These are phyloP conservation scores for Thraustotheca clavata DNA, from an alignment of 352 stramenopile genomes.

Conservation along the genomic window DNA sequence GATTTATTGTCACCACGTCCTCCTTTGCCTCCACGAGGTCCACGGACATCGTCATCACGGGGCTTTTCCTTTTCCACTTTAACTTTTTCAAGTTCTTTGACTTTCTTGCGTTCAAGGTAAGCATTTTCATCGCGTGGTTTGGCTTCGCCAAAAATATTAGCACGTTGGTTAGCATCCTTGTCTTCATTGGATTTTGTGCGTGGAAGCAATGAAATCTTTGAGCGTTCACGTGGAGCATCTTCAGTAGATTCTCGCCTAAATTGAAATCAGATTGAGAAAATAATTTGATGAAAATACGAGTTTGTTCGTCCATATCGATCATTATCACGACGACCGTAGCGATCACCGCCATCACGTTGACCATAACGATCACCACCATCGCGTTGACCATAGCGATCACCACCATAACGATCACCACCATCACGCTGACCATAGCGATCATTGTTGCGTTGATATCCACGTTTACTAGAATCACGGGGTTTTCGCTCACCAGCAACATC, in stretches of 20 bases:
- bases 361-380: background rate
- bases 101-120: slow-evolving; percentile 61
- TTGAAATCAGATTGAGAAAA: background rate
- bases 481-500: slow-evolving; percentile 59
- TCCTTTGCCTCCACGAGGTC: slow-evolving; percentile 2
- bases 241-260: background rate
- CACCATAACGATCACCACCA: slow-evolving; percentile 14
- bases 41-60: background rate
- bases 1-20: background rate
- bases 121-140: slow-evolving; percentile 68
- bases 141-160: slow-evolving; percentile 76
- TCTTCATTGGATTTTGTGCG: slow-evolving; percentile 38
- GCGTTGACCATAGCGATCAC: background rate
- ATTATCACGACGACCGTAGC: background rate
- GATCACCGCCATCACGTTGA: slow-evolving; percentile 3
- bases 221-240: slow-evolving; percentile 36
- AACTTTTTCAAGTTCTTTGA: background rate
- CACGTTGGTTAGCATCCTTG: slow-evolving; percentile 29
- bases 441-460: slow-evolving; percentile 33
- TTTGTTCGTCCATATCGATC: background rate
- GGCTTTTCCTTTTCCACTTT: background rate
- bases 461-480: slow-evolving; percentile 40
- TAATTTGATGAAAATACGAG: background rate
- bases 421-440: slow-evolving; percentile 21
- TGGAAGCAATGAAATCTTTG: slow-evolving; percentile 46